phyloP scores from a whole-genome alignment of 2,329 filamentous ascomycete genomes.

The Pseudogymnoascus sp. region DNA sequence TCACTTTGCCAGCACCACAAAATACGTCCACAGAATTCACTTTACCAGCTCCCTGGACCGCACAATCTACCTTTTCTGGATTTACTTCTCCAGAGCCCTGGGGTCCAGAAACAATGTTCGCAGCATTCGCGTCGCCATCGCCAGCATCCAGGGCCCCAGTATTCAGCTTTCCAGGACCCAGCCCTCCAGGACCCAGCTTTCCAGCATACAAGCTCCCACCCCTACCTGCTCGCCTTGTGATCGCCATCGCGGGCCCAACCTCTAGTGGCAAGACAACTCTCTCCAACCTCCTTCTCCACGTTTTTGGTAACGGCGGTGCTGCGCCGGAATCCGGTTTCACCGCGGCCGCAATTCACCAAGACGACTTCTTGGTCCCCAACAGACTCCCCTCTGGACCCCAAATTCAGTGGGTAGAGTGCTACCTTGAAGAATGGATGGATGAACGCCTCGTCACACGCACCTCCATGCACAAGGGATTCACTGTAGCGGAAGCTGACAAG shows the following conservation, averaged over 20 bases:
- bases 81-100: no score
- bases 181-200: no score
- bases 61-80: no score
- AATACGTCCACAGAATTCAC: no score
- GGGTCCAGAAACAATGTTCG: no score
- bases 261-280: not conserved
- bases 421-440: not conserved
- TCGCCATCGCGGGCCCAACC: not conserved
- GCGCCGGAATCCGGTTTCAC: not conserved
- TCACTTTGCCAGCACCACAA: no score
- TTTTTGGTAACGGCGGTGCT: not conserved
- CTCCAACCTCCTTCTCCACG: not conserved
- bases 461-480: not conserved
- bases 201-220: not conserved
- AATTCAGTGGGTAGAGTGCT: not conserved
- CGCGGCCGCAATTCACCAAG: not conserved
- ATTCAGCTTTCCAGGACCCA: no score
- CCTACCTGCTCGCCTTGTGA: not conserved
- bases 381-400: not conserved
- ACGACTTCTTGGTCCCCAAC: not conserved
- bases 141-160: no score
- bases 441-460: not conserved
- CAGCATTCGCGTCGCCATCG: no score
- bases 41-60: no score
- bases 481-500: not conserved